These are phyloP conservation scores for Pythium sukuiense DNA, from an alignment of 352 stramenopile genomes.

Conservation along the genomic window DNA sequence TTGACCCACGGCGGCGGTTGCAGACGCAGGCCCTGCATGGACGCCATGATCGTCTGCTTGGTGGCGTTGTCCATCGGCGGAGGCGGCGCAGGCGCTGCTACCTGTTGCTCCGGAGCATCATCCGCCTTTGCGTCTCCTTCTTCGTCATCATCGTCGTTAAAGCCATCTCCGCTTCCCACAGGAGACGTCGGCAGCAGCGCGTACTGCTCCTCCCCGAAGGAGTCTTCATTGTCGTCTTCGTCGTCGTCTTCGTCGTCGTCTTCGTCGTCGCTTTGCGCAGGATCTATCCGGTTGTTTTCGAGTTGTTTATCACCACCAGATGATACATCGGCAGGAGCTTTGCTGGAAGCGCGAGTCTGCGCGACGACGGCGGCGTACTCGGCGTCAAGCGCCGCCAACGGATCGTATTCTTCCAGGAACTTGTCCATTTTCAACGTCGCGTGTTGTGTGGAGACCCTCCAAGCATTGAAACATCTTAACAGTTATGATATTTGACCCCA, in stretches of 20 bases:
- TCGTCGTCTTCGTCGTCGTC: conserved; percentile 26
- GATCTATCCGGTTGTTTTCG: conserved; percentile 26
- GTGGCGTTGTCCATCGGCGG: conserved; percentile 33
- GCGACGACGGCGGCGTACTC: conserved; percentile 65
- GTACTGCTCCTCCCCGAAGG: conserved; percentile 15
- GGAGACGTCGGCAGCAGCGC: conserved; percentile 25
- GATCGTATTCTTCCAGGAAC: conserved; percentile 40
- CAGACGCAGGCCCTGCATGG: conserved; percentile 53
- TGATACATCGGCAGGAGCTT: neutral
- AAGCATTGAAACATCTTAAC: neutral
- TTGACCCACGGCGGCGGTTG: conserved; percentile 48
- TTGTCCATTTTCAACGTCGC: conserved; percentile 28
- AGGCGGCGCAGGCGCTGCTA: neutral
- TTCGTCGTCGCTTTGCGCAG: conserved; percentile 22
- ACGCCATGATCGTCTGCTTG: conserved; percentile 46
- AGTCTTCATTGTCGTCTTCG: neutral
- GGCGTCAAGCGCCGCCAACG: conserved; percentile 52
- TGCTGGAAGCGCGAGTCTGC: conserved; percentile 20
- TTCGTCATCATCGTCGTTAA: conserved; percentile 23
- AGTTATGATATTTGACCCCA: neutral
- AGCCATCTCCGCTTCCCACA: conserved; percentile 18
- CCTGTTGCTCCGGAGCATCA: neutral
- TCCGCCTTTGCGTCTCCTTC: conserved; percentile 14
- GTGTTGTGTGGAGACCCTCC: too few relatives aligned
- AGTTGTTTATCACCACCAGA: neutral